Evolutionary conservation across 495 filamentous ascomycete species (phyloP), one percentile per base, ranked within the genome.

Genomic region (Trichoderma virens): DNA sequence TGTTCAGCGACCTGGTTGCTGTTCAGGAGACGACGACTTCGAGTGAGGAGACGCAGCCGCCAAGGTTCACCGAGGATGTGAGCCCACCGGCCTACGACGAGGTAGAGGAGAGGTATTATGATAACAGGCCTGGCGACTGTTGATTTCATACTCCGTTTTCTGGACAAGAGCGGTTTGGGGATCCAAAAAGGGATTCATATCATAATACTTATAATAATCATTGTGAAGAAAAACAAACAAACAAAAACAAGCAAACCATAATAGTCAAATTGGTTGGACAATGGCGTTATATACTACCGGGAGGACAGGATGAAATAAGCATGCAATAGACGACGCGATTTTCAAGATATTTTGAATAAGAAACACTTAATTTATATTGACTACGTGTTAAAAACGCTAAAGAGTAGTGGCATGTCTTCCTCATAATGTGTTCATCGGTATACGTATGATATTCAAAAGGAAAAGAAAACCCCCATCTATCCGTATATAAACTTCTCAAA

Each of bases 401-500:
- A n/a, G n/a, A n/a, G n/a, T n/a, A n/a, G n/a, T n/a, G n/a, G n/a
- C n/a, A n/a, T n/a, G n/a, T n/a, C n/a, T n/a, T n/a, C n/a, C n/a
- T n/a, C n/a, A n/a, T n/a, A n/a, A n/a, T n/a, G n/a, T n/a, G n/a
- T n/a, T n/a, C n/a, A n/a, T n/a, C n/a, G n/a, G n/a, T n/a, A n/a
- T n/a, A n/a, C n/a, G n/a, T n/a, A n/a, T n/a, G n/a, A n/a, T n/a
- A n/a, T n/a, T n/a, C n/a, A n/a, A n/a, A n/a, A n/a, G n/a, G n/a
- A n/a, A n/a, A n/a, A n/a, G 7, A 20, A 20, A 47, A 3, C 16
- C 20, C 1, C n/a, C n/a, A 28, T 16, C 20, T 70, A 74, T 20
- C 90, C 92, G 73, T 89, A 93, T 18, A 91, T 81, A 72, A 96
- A 98, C 41, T 79, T 77, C 63, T 77, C 84, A 87, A 91, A 98